These are phyloP conservation scores for Samsoniella hepiali DNA, from an alignment of 2,329 filamentous ascomycete species.

Conservation along the genomic window DNA sequence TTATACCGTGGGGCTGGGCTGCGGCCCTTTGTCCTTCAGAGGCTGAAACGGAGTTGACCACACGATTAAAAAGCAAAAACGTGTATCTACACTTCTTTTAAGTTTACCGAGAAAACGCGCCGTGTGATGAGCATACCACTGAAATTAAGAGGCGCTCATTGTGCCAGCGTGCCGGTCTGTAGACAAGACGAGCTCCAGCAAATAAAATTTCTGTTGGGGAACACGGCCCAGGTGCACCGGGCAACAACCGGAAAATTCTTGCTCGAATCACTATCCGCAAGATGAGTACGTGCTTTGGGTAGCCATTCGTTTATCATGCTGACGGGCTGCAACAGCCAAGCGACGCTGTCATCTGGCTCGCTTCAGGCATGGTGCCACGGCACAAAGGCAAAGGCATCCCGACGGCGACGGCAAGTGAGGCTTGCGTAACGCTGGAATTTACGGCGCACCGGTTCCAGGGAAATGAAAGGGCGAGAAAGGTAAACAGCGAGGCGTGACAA, in stretches of 20 bases:
- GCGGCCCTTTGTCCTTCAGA: too few relatives aligned
- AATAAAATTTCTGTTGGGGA: neutral
- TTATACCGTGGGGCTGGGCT: too few relatives aligned
- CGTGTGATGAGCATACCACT: neutral
- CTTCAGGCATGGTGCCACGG: neutral
- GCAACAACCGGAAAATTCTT: neutral
- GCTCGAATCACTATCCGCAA: neutral
- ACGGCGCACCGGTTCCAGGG: neutral
- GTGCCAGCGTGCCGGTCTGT: neutral
- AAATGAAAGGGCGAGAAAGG: too few relatives aligned
- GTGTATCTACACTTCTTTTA: too few relatives aligned
- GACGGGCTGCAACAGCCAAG: too few relatives aligned
- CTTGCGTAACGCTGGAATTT: slow-evolving; percentile 8
- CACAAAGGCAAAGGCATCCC: neutral
- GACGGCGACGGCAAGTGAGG: neutral
- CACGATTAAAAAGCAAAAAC: neutral
- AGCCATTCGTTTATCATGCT: neutral
- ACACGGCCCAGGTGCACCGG: neutral
- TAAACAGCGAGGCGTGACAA: too few relatives aligned
- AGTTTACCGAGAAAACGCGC: too few relatives aligned
- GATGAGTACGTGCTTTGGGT: neutral
- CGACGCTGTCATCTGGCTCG: neutral
- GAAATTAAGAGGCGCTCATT: neutral
- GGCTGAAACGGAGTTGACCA: too few relatives aligned
- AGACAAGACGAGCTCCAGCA: neutral